phyloP scores from a whole-genome alignment of 2,329 filamentous ascomycete genomes.

The Knufia petricola region DNA sequence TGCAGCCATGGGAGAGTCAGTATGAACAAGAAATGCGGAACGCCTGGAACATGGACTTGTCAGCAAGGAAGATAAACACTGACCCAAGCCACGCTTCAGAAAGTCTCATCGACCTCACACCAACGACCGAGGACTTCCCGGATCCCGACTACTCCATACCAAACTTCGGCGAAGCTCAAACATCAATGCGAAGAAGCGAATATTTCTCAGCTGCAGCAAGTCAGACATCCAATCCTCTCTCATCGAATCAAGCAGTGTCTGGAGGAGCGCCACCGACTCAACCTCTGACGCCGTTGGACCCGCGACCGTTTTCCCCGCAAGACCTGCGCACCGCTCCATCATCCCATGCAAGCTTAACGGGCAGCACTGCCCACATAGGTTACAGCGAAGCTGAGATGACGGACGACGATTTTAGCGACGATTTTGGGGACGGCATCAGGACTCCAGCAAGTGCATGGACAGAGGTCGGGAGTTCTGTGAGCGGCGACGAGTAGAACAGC shows the following conservation, averaged over 20 bases:
- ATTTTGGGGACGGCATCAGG: conserved; percentile 24
- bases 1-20: conserved; percentile 14
- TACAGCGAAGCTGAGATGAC: conserved; percentile 22
- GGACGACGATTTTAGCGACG: conserved; percentile 25
- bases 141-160: conserved; percentile 23
- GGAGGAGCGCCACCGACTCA: not conserved
- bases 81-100: conserved; percentile 31
- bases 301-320: not conserved
- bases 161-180: conserved; percentile 11
- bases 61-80: conserved; percentile 14
- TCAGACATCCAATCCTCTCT: conserved; percentile 25
- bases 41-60: conserved; percentile 21
- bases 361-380: conserved; percentile 17
- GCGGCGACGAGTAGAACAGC: conserved; percentile 18
- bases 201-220: conserved; percentile 24
- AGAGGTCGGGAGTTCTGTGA: conserved; percentile 27
- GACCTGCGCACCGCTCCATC: conserved; percentile 8
- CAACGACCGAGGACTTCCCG: conserved; percentile 33
- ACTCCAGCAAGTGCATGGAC: conserved; percentile 27
- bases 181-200: conserved; percentile 20
- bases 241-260: conserved; percentile 14
- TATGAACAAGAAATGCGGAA: conserved; percentile 24
- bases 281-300: conserved; percentile 1
- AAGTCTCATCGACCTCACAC: conserved; percentile 36
- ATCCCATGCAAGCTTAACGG: conserved; percentile 16